Conservation (phyloP, 176 grass and related monocot genomes). For the Zoysia japonica region DNA sequence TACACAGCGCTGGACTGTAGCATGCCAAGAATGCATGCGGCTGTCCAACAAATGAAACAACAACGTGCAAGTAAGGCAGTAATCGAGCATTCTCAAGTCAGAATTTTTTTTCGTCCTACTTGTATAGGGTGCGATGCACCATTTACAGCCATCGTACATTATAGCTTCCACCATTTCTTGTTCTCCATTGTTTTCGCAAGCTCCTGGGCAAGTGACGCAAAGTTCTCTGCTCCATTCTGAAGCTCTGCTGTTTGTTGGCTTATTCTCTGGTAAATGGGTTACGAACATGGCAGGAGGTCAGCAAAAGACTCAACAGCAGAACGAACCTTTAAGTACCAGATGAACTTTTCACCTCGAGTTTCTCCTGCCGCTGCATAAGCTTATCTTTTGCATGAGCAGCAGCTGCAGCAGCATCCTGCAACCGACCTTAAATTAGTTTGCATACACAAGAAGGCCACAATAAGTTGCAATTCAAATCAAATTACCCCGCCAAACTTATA, state of each 20-base stretch:
- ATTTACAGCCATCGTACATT: neutral
- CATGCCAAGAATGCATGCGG: neutral
- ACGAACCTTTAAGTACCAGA: neutral
- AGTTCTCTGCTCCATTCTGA: constrained; percentile 78
- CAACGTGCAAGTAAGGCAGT: neutral
- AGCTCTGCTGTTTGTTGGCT: constrained; percentile 80
- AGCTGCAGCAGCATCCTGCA: constrained; percentile 83
- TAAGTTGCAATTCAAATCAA: constrained; percentile 10
- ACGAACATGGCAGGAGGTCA: neutral
- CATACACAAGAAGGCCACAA: neutral
- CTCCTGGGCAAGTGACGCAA: constrained; percentile 74
- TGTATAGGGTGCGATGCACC: neutral
- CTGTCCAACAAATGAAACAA: neutral
- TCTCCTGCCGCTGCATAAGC: constrained; percentile 85
- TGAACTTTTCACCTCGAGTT: constrained; percentile 65
- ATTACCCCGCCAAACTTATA: constrained; percentile 94
- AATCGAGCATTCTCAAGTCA: neutral
- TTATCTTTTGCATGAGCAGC: constrained; percentile 96
- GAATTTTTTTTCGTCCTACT: neutral
- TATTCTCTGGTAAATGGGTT: constrained; percentile 59
- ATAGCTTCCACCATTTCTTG: constrained; percentile 98
- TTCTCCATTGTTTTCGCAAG: constrained; percentile 89
- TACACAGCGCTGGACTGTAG: neutral
- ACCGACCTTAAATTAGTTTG: constrained; percentile 30
- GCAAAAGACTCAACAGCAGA: constrained; percentile 8